Base-by-base conservation (phyloP, 2,329 filamentous ascomycete species). In the Pseudogymnoascus sp. region DNA sequence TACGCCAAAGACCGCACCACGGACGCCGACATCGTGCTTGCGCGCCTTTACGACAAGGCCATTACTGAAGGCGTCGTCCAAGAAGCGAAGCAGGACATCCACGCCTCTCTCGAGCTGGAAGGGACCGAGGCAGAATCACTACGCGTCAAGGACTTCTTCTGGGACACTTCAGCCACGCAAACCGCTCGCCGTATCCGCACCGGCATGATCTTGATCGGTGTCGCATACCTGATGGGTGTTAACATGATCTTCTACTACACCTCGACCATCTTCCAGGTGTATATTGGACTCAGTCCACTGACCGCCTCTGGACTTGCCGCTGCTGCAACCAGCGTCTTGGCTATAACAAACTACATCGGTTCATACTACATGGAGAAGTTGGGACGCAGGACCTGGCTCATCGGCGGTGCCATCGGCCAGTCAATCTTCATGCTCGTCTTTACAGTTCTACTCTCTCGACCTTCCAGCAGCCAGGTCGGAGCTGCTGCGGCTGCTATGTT, bases 401-500 rank as follows among this genome's bases (percentile, higher is more conserved):
- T 72, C 29, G 67, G 65, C 52, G 70, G 70, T 1, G 66, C 70
- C 19, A 62, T 65, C 23, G 63, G 65, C 2, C 69, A 71, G 49
- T 67, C 71, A 1, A 62, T 70, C 23, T 73, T 70, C 65, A 69
- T 73, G 60, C 67, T 68, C 29, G 65, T 67, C 5, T 73, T 73
- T 62, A 71, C 69, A 2, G 68, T 62, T n/a, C 63, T 71, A 6
- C 49, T 61, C 26, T 55, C 49, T 10, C 49, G 33, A 6, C 49
- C 49, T 4, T 55, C 49, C 29, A 55, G 49, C n/a, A 55, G 49
- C 49, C 49, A 55, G 63, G 65, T 66, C 11, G 63, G 69, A 61
- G 62, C 68, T 10, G 70, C 72, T 6, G 69, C 69, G 1, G 70
- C 71, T 4, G 70, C 69, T 8, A 73, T 73, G 67, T 64, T 73